These are phyloP conservation scores for Aspergillus heteromorphus DNA, from an alignment of 495 filamentous ascomycete genomes.

Conservation along the genomic window DNA sequence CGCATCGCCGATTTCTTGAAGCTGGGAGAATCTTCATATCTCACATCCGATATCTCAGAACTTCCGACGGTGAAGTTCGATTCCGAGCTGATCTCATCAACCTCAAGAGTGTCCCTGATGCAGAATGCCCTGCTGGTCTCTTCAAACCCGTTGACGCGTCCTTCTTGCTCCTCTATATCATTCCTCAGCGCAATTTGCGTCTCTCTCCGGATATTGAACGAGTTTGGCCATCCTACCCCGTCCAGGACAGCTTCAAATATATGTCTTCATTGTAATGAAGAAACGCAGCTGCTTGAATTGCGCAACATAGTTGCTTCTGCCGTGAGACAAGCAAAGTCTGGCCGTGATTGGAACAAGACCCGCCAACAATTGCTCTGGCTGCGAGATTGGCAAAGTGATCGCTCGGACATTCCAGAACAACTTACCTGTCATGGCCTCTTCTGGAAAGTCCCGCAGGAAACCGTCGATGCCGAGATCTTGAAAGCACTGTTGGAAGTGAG, in stretches of 20 bases:
- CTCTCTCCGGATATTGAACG: conserved; percentile 60
- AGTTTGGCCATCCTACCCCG: conserved; percentile 53
- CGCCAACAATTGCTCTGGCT: conserved; percentile 76
- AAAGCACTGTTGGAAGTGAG: conserved; percentile 65
- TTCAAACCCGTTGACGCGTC: conserved; percentile 63
- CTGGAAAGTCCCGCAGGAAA: conserved; percentile 55
- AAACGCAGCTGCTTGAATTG: conserved; percentile 62
- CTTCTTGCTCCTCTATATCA: conserved; percentile 51
- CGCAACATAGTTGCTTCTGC: conserved; percentile 54
- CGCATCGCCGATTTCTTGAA: conserved; percentile 57
- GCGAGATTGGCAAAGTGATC: conserved; percentile 64
- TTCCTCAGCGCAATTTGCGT: conserved; percentile 65
- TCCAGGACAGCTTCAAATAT: conserved; percentile 46
- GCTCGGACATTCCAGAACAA: conserved; percentile 28
- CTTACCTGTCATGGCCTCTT: conserved; percentile 57
- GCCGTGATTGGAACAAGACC: conserved; percentile 60
- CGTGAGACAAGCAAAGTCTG: conserved; percentile 49
- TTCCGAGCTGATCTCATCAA: conserved; percentile 32
- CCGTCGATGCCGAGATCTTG: conserved; percentile 69
- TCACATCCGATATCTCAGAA: conserved; percentile 19
- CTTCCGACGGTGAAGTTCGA: conserved; percentile 33
- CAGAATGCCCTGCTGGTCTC: conserved; percentile 53
- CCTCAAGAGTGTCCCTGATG: conserved; percentile 42
- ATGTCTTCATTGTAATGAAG: conserved; percentile 42
- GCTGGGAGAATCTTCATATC: conserved; percentile 46